These are phyloP conservation scores for Sordaria brevicollis DNA, from an alignment of 495 filamentous ascomycete genomes.

Conservation along the genomic window DNA sequence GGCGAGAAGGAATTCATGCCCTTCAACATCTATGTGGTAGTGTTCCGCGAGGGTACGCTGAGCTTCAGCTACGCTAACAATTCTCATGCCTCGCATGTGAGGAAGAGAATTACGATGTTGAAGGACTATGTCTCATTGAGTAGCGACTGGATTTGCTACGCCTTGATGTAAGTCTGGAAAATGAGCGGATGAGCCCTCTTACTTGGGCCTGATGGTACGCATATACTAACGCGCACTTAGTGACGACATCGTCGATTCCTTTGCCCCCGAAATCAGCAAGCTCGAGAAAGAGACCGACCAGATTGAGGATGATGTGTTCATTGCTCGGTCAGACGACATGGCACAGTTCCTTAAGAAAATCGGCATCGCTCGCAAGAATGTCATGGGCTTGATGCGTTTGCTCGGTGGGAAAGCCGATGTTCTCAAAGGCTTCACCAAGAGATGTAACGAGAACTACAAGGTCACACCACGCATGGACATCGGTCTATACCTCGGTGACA, in stretches of 20 bases:
- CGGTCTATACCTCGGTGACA: conserved; percentile 89
- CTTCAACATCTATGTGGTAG: conserved; percentile 90
- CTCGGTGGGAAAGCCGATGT: conserved; percentile 96
- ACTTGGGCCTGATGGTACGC: neutral
- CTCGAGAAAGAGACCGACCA: conserved; percentile 81
- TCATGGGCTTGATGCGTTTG: conserved; percentile 85
- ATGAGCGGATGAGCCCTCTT: neutral
- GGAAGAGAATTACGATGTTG: conserved; percentile 82
- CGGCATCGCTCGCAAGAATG: conserved; percentile 82
- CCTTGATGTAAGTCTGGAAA: conserved; percentile 65
- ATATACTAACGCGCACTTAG: conserved; percentile 30
- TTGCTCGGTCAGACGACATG: conserved; percentile 81
- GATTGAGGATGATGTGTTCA: conserved; percentile 92
- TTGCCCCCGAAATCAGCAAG: conserved; percentile 76
- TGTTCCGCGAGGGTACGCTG: conserved; percentile 89
- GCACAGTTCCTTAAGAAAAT: conserved; percentile 76
- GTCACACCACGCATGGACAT: conserved; percentile 93
- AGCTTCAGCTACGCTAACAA: conserved; percentile 87
- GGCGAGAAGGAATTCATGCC: conserved; percentile 76
- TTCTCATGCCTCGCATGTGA: conserved; percentile 74
- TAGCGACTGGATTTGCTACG: conserved; percentile 98
- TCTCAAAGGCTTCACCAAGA: conserved; percentile 92
- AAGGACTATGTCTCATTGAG: conserved; percentile 89
- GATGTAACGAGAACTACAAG: conserved; percentile 93
- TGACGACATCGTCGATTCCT: conserved; percentile 95